phyloP scores from a whole-genome alignment of 306 rosid genomes.

The Lotus japonicus region DNA sequence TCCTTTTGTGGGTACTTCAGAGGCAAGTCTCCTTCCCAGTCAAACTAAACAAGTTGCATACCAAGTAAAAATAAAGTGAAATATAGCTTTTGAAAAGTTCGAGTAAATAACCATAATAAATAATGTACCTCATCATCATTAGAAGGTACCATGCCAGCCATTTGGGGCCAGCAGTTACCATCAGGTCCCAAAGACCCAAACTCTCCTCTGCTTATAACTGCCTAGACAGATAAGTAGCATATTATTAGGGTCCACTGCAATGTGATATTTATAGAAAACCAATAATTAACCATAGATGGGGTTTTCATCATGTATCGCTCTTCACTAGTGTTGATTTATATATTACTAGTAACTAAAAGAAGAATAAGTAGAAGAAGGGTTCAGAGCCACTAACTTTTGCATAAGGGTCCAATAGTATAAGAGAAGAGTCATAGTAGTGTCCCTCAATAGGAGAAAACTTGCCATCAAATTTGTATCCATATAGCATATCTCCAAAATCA shows the following conservation, averaged over 20 bases:
- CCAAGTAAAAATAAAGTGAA: conserved; percentile 9
- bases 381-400: conserved; percentile 61
- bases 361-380: background rate
- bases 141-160: conserved; percentile 81
- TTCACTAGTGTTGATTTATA: background rate
- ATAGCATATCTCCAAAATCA: conserved; percentile 69
- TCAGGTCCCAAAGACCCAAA: conserved; percentile 68
- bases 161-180: conserved; percentile 90
- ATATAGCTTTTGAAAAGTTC: background rate
- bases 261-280: background rate
- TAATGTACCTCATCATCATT: conserved; percentile 44
- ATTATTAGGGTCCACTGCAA: conserved; percentile 17
- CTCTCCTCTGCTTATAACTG: conserved; percentile 83
- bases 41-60: conserved; percentile 55
- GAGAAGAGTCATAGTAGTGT: conserved; percentile 61
- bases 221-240: conserved; percentile 52
- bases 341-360: background rate
- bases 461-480: conserved; percentile 81
- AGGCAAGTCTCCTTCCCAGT: conserved; percentile 99
- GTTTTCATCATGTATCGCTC: background rate
- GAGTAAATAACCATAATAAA: conserved; percentile 8
- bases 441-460: conserved; percentile 64
- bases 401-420: conserved; percentile 75
- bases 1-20: conserved; percentile 69
- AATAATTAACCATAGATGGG: background rate